Evolutionary conservation across 306 rosid genomes (phyloP).

Genomic region (Quercus glauca): DNA sequence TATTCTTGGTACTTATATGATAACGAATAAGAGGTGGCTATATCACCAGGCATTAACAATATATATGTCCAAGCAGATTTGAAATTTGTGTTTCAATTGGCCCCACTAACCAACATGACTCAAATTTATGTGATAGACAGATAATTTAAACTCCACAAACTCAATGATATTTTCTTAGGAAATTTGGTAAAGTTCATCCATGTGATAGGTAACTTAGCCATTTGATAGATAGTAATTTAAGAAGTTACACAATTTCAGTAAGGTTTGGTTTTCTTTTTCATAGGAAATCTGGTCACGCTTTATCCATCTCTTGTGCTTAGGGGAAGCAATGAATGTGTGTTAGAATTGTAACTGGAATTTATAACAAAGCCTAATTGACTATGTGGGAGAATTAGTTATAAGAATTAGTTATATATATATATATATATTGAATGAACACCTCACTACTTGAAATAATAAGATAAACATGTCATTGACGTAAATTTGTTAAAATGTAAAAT

Average conservation of each 20-base stretch:
- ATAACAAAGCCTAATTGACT: background rate
- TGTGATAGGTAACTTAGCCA: background rate
- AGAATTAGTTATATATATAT: background rate
- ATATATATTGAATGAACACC: too few species aligned
- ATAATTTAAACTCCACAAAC: background rate
- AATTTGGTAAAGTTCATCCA: background rate
- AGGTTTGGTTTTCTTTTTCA: background rate
- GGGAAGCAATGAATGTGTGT: background rate
- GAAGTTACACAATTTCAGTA: background rate
- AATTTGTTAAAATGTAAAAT: too few species aligned
- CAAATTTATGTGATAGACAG: too few species aligned
- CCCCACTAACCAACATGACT: too few species aligned
- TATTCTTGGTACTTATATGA: background rate
- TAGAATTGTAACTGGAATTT: background rate
- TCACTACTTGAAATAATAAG: too few species aligned
- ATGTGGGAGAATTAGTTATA: constrained; percentile 6
- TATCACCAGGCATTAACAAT: constrained; percentile 4
- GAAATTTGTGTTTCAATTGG: too few species aligned
- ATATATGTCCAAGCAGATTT: background rate
- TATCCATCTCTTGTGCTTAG: background rate
- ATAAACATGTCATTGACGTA: too few species aligned
- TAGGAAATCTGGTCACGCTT: background rate
- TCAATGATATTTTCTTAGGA: background rate
- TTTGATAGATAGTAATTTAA: background rate
- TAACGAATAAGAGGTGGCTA: constrained; percentile 2